Percentiles rank a stretch among this genome's conserved stretches.
Conservation (phyloP, 495 filamentous ascomycete genomes). For the Pseudotulostoma volvatum region DNA sequence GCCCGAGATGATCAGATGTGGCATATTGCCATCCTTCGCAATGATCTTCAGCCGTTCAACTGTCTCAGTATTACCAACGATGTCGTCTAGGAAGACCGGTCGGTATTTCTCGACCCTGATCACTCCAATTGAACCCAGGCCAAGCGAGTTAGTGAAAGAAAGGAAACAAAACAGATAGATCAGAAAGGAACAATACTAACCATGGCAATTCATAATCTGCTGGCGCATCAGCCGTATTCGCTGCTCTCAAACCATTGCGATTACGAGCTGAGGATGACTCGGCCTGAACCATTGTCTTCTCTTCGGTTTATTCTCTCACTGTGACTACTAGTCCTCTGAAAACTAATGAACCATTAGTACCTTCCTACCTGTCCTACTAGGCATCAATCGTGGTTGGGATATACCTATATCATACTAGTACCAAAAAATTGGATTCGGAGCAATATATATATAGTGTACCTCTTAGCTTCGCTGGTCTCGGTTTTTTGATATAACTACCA, state of each 20-base stretch:
- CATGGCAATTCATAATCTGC: slow-evolving; percentile 81
- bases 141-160: not conserved
- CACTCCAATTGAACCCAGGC: too few relatives aligned
- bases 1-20: slow-evolving; percentile 95
- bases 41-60: slow-evolving; percentile 97
- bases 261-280: slow-evolving; percentile 68
- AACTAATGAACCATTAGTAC: not conserved
- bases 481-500: too few relatives aligned
- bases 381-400: too few relatives aligned
- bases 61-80: slow-evolving; percentile 95
- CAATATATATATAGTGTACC: too few relatives aligned
- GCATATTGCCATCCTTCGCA: slow-evolving; percentile 98
- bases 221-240: slow-evolving; percentile 36
- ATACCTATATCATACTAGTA: too few relatives aligned
- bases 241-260: slow-evolving; percentile 48
- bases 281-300: slow-evolving; percentile 38
- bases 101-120: slow-evolving; percentile 98
- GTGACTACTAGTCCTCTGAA: too few relatives aligned
- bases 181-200: too few relatives aligned
- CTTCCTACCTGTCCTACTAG: too few relatives aligned
- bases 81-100: slow-evolving; percentile 82
- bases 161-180: too few relatives aligned
- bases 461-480: too few relatives aligned
- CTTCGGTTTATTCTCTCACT: too few relatives aligned
- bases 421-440: too few relatives aligned